These are phyloP conservation scores for Penicillium alfredii DNA, from an alignment of 495 filamentous ascomycete genomes.

Conservation along the genomic window DNA sequence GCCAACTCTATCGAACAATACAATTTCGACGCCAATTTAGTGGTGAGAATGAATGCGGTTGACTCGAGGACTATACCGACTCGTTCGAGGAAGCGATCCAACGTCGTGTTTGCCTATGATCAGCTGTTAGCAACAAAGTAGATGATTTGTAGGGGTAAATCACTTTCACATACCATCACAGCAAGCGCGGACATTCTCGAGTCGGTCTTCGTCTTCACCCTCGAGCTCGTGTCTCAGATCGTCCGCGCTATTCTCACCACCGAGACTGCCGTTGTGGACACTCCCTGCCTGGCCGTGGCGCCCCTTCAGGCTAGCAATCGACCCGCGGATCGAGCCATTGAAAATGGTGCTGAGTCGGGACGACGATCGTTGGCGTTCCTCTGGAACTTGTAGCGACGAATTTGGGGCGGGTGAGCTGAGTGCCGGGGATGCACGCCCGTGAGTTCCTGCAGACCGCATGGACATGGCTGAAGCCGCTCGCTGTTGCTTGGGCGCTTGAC, in stretches of 20 bases:
- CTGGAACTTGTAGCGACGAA: slow-evolving; percentile 35
- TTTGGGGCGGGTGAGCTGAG: slow-evolving; percentile 40
- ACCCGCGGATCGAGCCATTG: slow-evolving; percentile 42
- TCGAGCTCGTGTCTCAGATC: slow-evolving; percentile 72
- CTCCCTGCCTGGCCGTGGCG: slow-evolving; percentile 39
- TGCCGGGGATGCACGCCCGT: slow-evolving; percentile 38
- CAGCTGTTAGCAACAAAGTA: too few relatives aligned
- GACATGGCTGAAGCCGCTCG: slow-evolving; percentile 44
- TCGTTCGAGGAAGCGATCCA: slow-evolving; percentile 42
- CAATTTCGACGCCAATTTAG: slow-evolving; percentile 15
- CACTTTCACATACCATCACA: too few relatives aligned
- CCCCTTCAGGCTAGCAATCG: slow-evolving; percentile 36
- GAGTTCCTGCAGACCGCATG: slow-evolving; percentile 36
- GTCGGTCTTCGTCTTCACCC: slow-evolving; percentile 64
- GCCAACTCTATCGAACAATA: slow-evolving; percentile 23
- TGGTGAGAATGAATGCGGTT: slow-evolving; percentile 40
- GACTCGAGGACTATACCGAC: slow-evolving; percentile 38
- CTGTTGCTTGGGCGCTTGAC: slow-evolving; percentile 48
- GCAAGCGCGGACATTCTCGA: slow-evolving; percentile 95
- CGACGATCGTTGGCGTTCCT: slow-evolving; percentile 34
- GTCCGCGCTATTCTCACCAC: slow-evolving; percentile 66
- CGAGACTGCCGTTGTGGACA: slow-evolving; percentile 64
- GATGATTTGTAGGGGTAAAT: slow-evolving; percentile 28
- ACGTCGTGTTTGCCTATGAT: slow-evolving; percentile 68
- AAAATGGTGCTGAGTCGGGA: slow-evolving; percentile 41